Evolutionary conservation across 768 basidiomycete species (phyloP).

Genomic region (Rhizopogon vinicolor): DNA sequence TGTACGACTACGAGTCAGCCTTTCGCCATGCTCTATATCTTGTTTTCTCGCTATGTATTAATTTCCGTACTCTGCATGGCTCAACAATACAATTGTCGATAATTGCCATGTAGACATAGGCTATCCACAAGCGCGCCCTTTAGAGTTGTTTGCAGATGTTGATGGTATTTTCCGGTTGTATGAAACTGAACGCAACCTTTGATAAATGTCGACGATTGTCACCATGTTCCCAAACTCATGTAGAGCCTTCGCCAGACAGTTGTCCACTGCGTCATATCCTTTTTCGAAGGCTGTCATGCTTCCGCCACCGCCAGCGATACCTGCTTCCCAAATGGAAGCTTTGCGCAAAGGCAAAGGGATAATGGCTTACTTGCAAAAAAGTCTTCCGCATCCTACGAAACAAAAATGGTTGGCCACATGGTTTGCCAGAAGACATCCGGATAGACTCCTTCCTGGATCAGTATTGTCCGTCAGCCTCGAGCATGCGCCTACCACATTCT

Average conservation of each 20-base stretch:
- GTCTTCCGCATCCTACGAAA: slow-evolving; percentile 64
- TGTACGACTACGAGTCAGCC: slow-evolving; percentile 8
- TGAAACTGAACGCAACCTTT: background rate
- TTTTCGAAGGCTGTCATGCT: slow-evolving; percentile 69
- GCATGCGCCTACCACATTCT: slow-evolving; percentile 78
- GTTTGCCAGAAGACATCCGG: slow-evolving; percentile 68
- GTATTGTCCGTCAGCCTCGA: slow-evolving; percentile 76
- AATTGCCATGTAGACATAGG: slow-evolving; percentile 13
- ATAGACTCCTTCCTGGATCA: slow-evolving; percentile 76
- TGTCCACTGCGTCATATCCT: slow-evolving; percentile 45
- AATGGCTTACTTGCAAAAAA: slow-evolving; percentile 68
- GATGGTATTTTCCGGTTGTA: slow-evolving; percentile 9
- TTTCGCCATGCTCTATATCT: background rate
- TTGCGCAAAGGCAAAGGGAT: slow-evolving; percentile 70
- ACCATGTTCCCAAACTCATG: slow-evolving; percentile 9
- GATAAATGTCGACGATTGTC: background rate
- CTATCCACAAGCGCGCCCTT: too few relatives aligned
- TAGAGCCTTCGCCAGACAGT: slow-evolving; percentile 12
- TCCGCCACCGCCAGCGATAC: slow-evolving; percentile 38
- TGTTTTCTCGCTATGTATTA: slow-evolving; percentile 11
- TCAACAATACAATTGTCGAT: slow-evolving; percentile 25
- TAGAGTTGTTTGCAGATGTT: background rate
- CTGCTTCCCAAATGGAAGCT: slow-evolving; percentile 32
- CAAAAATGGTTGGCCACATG: slow-evolving; percentile 59
- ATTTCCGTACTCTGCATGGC: slow-evolving; percentile 1